Conservation (phyloP, 2,329 filamentous ascomycete species). For the Aspergillus costaricaensis region DNA sequence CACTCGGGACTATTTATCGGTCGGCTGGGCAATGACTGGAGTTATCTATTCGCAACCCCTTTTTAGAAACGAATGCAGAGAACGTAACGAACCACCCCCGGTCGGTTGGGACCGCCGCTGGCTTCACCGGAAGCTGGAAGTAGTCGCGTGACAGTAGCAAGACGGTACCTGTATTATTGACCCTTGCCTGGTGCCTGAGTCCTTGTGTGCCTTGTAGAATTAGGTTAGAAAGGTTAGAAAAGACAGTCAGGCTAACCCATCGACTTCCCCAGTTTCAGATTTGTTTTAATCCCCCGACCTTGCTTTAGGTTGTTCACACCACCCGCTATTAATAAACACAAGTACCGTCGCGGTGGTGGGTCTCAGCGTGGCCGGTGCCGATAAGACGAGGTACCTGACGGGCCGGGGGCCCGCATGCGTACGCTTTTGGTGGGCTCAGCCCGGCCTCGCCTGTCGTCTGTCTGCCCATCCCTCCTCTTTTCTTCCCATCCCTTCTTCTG, state of each 20-base stretch:
- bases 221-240: neutral
- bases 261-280: neutral
- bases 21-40: conserved; percentile 10
- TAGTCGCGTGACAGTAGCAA: neutral
- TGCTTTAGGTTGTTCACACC: neutral
- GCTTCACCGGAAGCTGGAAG: neutral
- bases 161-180: neutral
- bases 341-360: conserved; percentile 5
- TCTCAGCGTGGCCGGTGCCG: conserved; percentile 6
- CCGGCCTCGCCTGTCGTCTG: conserved; percentile 6
- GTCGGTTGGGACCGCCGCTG: neutral
- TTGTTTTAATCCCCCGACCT: neutral
- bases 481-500: conserved; percentile 8
- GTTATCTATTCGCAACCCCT: conserved; percentile 10
- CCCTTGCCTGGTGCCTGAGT: too few relatives aligned
- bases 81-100: conserved; percentile 16
- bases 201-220: neutral
- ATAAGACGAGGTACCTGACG: conserved; percentile 17
- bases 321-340: neutral
- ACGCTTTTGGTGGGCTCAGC: conserved; percentile 10
- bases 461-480: conserved; percentile 19
- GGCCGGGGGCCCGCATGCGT: conserved; percentile 26
- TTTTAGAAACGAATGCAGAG: conserved; percentile 26
- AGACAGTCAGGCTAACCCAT: neutral
- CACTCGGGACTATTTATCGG: conserved; percentile 4